phyloP scores from a whole-genome alignment of 2,329 filamentous ascomycete genomes.

The Talaromyces sp. region DNA sequence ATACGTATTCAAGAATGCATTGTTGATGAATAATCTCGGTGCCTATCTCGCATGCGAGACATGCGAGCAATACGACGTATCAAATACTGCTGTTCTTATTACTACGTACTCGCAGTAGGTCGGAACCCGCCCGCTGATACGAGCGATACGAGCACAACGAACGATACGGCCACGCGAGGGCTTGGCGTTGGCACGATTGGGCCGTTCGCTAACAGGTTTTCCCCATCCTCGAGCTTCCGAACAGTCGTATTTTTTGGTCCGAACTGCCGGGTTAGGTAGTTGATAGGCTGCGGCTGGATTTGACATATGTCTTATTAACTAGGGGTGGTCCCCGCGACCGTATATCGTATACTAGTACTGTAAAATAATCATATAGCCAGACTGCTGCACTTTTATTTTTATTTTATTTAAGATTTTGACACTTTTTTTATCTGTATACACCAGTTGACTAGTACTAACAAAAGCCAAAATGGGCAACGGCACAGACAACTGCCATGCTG shows the following conservation, averaged over 20 bases:
- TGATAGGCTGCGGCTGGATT: background rate
- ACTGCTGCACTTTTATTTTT: too few relatives aligned
- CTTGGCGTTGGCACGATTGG: background rate
- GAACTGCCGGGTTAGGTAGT: background rate
- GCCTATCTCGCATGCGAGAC: background rate
- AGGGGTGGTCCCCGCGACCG: background rate
- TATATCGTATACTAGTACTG: background rate
- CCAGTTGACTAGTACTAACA: too few relatives aligned
- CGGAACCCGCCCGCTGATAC: background rate
- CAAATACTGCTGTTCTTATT: too few relatives aligned
- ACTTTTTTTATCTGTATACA: too few relatives aligned
- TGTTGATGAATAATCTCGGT: background rate
- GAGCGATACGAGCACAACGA: constrained; percentile 9
- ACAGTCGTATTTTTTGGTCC: background rate
- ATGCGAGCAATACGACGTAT: too few relatives aligned
- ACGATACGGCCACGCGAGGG: background rate
- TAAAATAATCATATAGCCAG: background rate
- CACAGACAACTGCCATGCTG: constrained; percentile 21
- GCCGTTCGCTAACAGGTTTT: background rate
- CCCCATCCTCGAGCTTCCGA: background rate
- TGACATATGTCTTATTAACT: background rate
- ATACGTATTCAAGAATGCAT: too few relatives aligned
- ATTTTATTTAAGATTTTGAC: too few relatives aligned
- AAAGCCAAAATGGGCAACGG: background rate
- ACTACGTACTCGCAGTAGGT: too few relatives aligned